A percentile compares a stretch with the other conserved stretches of the same genome.
Conservation (phyloP, 129 eudicot genomes). For the Chrysanthemum lavandulifolium region DNA sequence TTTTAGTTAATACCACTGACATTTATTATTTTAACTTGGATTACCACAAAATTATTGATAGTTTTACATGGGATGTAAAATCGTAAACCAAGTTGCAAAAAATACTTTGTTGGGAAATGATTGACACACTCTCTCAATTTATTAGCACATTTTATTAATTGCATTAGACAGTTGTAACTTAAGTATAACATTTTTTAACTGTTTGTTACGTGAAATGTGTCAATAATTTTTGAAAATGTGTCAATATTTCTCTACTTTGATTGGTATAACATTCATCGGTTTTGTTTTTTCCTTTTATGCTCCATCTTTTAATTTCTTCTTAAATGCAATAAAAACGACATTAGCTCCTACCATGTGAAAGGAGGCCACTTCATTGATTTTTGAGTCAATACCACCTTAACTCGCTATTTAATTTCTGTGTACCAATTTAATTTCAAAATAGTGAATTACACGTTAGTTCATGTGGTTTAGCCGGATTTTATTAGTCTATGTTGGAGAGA, state of each 20-base stretch:
- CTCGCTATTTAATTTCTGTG: neutral
- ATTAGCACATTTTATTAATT: too few species aligned
- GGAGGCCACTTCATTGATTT: slow-evolving; percentile 26
- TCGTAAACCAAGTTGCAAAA: slow-evolving; percentile 14
- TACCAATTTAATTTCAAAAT: too few species aligned
- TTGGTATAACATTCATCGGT: neutral
- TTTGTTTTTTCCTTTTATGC: too few species aligned
- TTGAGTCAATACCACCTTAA: slow-evolving; percentile 22
- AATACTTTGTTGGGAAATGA: too few species aligned
- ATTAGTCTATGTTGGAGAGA: too few species aligned
- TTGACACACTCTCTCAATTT: too few species aligned
- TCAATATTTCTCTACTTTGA: neutral
- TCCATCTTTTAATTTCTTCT: neutral
- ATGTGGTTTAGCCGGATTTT: too few species aligned
- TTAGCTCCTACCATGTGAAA: slow-evolving; percentile 35
- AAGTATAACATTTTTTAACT: too few species aligned
- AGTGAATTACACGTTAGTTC: too few species aligned
- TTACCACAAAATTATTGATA: neutral
- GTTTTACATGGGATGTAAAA: slow-evolving; percentile 16
- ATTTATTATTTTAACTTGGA: neutral
- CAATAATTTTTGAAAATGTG: too few species aligned
- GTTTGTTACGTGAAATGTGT: too few species aligned
- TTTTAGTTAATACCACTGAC: neutral
- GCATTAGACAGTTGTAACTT: too few species aligned
- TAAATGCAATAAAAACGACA: slow-evolving; percentile 29